phyloP scores from a whole-genome alignment of 129 eudicot species.

The Artemisia tridentata region DNA sequence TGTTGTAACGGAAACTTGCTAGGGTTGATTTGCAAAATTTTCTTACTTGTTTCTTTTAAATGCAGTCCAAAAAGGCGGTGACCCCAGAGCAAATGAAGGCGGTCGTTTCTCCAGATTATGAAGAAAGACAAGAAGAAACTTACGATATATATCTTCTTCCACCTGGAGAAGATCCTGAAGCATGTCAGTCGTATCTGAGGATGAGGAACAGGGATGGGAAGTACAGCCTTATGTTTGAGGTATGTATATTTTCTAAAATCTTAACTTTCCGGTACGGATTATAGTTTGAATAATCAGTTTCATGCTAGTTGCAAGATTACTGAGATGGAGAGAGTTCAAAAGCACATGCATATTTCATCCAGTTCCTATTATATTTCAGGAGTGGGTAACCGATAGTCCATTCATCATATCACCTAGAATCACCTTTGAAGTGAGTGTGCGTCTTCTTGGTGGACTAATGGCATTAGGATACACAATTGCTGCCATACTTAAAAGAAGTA shows the following conservation, averaged over 20 bases:
- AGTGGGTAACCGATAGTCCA: conserved; percentile 96
- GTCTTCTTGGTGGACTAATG: conserved; percentile 97
- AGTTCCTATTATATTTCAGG: conserved; percentile 47
- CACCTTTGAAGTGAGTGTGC: conserved; percentile 95
- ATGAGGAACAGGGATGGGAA: conserved; percentile 98
- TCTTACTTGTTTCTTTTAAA: conserved; percentile 15
- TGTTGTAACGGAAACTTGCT: neutral
- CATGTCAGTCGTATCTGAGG: conserved; percentile 89
- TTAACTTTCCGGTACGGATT: neutral
- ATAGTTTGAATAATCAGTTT: too few relatives aligned
- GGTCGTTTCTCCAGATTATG: conserved; percentile 56
- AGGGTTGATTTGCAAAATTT: neutral
- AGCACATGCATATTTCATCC: too few relatives aligned
- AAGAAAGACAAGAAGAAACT: conserved; percentile 78
- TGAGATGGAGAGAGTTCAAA: neutral
- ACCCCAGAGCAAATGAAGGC: conserved; percentile 70
- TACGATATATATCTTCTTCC: conserved; percentile 97
- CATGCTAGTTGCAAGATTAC: too few relatives aligned
- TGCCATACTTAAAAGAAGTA: conserved; percentile 80
- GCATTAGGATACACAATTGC: conserved; percentile 98
- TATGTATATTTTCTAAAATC: conserved; percentile 19
- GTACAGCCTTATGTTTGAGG: conserved; percentile 98
- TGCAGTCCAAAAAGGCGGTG: conserved; percentile 71
- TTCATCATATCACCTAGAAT: conserved; percentile 98
- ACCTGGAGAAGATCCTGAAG: conserved; percentile 98